Evolutionary conservation across 768 basidiomycete genomes (phyloP).

Genomic region (Rhodotorula graminis): DNA sequence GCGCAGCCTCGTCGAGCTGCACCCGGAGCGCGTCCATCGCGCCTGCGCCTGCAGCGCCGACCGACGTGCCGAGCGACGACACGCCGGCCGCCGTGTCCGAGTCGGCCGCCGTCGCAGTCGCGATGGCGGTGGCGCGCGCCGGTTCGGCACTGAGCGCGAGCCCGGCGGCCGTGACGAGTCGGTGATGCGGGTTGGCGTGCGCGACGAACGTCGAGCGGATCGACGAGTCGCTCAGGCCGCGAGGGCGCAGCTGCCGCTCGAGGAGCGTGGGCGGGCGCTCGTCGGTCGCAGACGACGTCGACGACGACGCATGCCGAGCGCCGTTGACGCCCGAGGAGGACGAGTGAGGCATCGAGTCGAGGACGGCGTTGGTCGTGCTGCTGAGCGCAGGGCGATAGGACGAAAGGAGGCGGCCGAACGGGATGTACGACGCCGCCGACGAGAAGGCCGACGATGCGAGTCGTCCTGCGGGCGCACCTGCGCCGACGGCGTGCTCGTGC

Average conservation of each 20-base stretch:
- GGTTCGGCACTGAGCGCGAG: conserved; percentile 43
- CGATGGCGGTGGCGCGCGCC: not conserved
- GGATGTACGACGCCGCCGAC: conserved; percentile 1
- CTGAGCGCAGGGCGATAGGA: conserved; percentile 50
- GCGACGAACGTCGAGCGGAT: conserved; percentile 77
- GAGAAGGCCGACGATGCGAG: conserved; percentile 16
- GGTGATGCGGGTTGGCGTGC: conserved; percentile 43
- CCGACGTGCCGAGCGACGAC: not conserved
- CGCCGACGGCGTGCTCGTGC: not conserved
- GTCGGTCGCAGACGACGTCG: conserved; percentile 33
- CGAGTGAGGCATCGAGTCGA: conserved; percentile 54
- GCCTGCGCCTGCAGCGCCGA: not conserved
- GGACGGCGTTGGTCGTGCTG: conserved; percentile 70
- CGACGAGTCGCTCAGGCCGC: conserved; percentile 86
- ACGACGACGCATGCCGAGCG: too few species aligned
- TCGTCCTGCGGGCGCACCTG: not conserved
- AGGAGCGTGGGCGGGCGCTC: conserved; percentile 55
- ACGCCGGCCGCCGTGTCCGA: not conserved
- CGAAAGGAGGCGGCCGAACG: not conserved
- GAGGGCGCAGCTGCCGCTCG: conserved; percentile 63
- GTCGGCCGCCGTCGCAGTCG: not conserved
- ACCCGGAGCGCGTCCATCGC: conserved; percentile 10
- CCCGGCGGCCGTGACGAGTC: conserved; percentile 49
- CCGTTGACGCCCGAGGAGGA: conserved; percentile 38
- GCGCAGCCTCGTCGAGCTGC: not conserved